Evolutionary conservation across 2,329 filamentous ascomycete species (phyloP), one percentile per base, ranked within the genome.

Genomic region (Dactylellina cionopaga): DNA sequence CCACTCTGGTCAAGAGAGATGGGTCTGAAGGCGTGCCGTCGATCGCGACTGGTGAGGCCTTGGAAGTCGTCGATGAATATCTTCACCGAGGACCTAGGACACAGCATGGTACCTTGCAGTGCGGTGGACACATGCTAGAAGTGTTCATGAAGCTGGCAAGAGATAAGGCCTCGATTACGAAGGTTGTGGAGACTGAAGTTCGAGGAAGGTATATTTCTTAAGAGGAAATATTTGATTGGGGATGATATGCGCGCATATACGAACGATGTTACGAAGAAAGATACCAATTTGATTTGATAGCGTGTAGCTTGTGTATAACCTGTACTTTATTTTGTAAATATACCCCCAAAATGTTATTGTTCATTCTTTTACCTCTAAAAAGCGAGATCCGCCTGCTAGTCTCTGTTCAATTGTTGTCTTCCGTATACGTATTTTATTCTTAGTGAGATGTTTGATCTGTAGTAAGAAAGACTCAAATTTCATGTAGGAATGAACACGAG

Each of bases 221-320:
- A 17, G 37, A 15, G 31, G 22, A 19, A n/a, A 5, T 35, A 52
- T n/a, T 9, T 33, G 27, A 5, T 31, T 31, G 11, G 33, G 22
- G 31, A 33, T 13, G 27, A 31, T 33, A 43, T 2, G n/a, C n/a
- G n/a, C n/a, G n/a, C n/a, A n/a, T n/a, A n/a, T n/a, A n/a, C n/a
- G n/a, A n/a, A n/a, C n/a, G n/a, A 11, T n/a, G n/a, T n/a, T n/a
- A n/a, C n/a, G n/a, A 25, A 17, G 22, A 47, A 60, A 41, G 65
- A 70, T 70, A 70, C 65, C 65, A 63, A 63, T 59, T 51, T 69
- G 54, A 17, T 63, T 63, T 63, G 15, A 51, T 24, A 22, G 62
- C 25, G 15, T 17, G 37, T 55, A 29, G 19, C 27, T 64, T 22
- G 15, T 46, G 29, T 33, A 55, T 17, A 25, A n/a, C n/a, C n/a